phyloP scores from a whole-genome alignment of 75 land plant genomes.

The Sequoia sempervirens region DNA sequence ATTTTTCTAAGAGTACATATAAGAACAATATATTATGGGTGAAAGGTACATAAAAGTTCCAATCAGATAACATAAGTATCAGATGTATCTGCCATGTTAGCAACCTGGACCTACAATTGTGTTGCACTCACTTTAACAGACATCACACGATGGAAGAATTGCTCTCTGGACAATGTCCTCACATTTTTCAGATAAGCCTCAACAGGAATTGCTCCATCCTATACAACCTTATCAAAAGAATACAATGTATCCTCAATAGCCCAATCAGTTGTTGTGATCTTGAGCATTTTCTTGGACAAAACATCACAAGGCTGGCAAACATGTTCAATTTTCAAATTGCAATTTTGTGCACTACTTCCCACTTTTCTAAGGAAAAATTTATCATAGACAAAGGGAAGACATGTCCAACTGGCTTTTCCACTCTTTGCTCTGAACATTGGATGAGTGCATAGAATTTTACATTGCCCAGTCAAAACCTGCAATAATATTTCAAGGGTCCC shows the following conservation, averaged over 20 bases:
- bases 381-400: too few species aligned
- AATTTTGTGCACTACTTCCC: neutral
- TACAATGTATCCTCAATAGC: slow-evolving; percentile 50
- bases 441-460: too few species aligned
- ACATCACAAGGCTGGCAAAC: slow-evolving; percentile 48
- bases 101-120: slow-evolving; percentile 25
- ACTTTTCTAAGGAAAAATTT: too few species aligned
- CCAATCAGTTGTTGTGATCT: slow-evolving; percentile 29
- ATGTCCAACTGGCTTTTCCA: too few species aligned
- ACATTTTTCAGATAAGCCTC: slow-evolving; percentile 44
- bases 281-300: slow-evolving; percentile 35
- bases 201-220: slow-evolving; percentile 26
- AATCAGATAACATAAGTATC: slow-evolving; percentile 20
- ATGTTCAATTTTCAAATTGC: slow-evolving; percentile 24
- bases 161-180: slow-evolving; percentile 42
- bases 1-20: neutral
- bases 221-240: slow-evolving; percentile 32
- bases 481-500: too few species aligned
- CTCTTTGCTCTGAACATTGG: too few species aligned
- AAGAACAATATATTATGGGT: neutral
- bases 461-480: too few species aligned
- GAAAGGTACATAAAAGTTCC: neutral
- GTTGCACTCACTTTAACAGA: slow-evolving; percentile 21
- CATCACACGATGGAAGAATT: slow-evolving; percentile 36
- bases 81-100: slow-evolving; percentile 27